Evolutionary conservation across 805 yeast genomes (phyloP).

Genomic region (Yamadazyma endophytica): DNA sequence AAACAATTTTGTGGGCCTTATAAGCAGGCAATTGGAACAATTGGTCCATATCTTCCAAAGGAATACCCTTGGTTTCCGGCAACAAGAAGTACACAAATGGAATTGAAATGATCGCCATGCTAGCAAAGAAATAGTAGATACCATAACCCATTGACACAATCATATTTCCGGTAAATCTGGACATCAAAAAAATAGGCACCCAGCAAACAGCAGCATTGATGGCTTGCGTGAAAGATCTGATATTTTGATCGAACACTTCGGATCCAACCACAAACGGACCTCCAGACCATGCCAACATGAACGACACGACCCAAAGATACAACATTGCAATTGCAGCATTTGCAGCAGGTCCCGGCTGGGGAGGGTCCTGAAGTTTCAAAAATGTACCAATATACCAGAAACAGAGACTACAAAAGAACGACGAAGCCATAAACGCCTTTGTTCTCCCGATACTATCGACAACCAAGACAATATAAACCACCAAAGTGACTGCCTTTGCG

Average conservation of each 20-base stretch:
- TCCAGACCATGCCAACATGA: constrained; percentile 37
- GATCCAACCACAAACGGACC: constrained; percentile 39
- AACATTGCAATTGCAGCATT: constrained; percentile 37
- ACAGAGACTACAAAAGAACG: constrained; percentile 29
- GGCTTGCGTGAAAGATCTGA: constrained; percentile 37
- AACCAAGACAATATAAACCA: constrained; percentile 28
- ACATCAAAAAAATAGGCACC: constrained; percentile 37
- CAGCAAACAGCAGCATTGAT: constrained; percentile 38
- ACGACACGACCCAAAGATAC: constrained; percentile 40
- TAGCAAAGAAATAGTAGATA: constrained; percentile 34
- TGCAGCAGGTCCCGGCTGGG: constrained; percentile 34
- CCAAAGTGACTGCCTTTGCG: constrained; percentile 32
- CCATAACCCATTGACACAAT: constrained; percentile 32
- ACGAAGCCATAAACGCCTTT: constrained; percentile 31
- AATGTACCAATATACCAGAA: constrained; percentile 40
- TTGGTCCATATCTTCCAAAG: constrained; percentile 24
- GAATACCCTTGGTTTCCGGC: constrained; percentile 37
- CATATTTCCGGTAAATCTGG: constrained; percentile 30
- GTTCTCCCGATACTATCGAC: constrained; percentile 35
- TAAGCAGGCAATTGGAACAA: constrained; percentile 20
- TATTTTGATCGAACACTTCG: constrained; percentile 37
- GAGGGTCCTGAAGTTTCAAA: constrained; percentile 30
- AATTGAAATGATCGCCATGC: constrained; percentile 26
- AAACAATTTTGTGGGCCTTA: constrained; percentile 18
- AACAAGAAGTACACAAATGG: constrained; percentile 36